Evolutionary conservation across 768 basidiomycete species (phyloP).

Genomic region (Nidularia sp.): DNA sequence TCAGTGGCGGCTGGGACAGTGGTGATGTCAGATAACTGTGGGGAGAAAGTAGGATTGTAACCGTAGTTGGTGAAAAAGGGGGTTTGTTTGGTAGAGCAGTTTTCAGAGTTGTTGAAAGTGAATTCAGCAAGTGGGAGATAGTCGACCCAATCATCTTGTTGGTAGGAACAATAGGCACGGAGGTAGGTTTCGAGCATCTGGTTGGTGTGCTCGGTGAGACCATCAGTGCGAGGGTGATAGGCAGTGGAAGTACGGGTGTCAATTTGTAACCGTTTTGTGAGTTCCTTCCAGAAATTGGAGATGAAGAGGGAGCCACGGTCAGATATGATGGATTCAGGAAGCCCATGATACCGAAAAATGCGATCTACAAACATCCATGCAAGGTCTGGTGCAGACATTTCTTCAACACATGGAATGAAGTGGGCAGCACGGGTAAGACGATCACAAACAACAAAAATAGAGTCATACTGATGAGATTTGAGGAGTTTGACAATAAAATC

Average conservation of each 20-base stretch:
- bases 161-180: constrained; percentile 24
- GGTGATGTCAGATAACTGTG: constrained; percentile 17
- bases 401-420: constrained; percentile 32
- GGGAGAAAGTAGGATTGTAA: constrained; percentile 25
- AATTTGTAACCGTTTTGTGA: constrained; percentile 8
- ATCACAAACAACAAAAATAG: constrained; percentile 32
- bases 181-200: constrained; percentile 24
- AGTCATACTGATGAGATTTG: constrained; percentile 26
- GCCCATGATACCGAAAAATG: constrained; percentile 28
- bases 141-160: constrained; percentile 40
- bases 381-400: constrained; percentile 21
- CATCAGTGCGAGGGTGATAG: constrained; percentile 14
- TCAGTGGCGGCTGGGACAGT: constrained; percentile 26
- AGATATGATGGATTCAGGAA: constrained; percentile 26
- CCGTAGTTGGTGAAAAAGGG: constrained; percentile 33
- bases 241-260: constrained; percentile 9
- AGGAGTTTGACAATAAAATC: constrained; percentile 41
- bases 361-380: constrained; percentile 28
- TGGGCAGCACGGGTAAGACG: constrained; percentile 34
- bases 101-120: constrained; percentile 29
- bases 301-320: constrained; percentile 26
- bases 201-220: constrained; percentile 12
- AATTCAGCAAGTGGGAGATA: constrained; percentile 37
- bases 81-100: constrained; percentile 24
- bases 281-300: constrained; percentile 21